These are phyloP conservation scores for Linnemannia elongata DNA, from an alignment of 192 early-diverging fungal genomes.

Conservation along the genomic window DNA sequence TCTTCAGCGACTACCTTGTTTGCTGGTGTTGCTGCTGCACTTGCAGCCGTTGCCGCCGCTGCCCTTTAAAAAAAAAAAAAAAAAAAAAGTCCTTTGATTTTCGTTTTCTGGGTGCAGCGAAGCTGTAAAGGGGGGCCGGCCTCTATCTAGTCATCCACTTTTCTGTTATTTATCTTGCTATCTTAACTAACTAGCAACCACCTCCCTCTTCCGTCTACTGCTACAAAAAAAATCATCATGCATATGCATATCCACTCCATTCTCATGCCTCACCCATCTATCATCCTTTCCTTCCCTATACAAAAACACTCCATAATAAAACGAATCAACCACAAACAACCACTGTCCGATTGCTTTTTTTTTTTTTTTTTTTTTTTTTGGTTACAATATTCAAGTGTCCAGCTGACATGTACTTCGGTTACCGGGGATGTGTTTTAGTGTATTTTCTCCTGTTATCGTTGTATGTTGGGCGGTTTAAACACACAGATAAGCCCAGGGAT, in stretches of 20 bases:
- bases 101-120: background rate
- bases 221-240: background rate
- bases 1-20: background rate
- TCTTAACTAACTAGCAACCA: background rate
- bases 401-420: background rate
- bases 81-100: background rate
- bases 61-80: background rate
- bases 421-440: background rate
- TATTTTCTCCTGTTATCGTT: too few relatives aligned
- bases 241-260: background rate
- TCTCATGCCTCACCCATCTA: background rate
- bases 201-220: background rate
- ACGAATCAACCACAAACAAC: background rate
- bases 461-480: too few relatives aligned
- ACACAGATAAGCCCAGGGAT: background rate
- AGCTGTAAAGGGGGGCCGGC: background rate
- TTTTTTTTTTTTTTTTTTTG: too few relatives aligned
- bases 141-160: too few relatives aligned
- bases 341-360: too few relatives aligned
- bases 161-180: background rate
- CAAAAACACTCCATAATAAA: slow-evolving; percentile 1
- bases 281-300: background rate
- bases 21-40: background rate
- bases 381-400: background rate
- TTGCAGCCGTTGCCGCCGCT: background rate